Evolutionary conservation across 129 eudicot species (phyloP), one percentile per base, ranked within the genome.

Genomic region (Erigeron canadensis): DNA sequence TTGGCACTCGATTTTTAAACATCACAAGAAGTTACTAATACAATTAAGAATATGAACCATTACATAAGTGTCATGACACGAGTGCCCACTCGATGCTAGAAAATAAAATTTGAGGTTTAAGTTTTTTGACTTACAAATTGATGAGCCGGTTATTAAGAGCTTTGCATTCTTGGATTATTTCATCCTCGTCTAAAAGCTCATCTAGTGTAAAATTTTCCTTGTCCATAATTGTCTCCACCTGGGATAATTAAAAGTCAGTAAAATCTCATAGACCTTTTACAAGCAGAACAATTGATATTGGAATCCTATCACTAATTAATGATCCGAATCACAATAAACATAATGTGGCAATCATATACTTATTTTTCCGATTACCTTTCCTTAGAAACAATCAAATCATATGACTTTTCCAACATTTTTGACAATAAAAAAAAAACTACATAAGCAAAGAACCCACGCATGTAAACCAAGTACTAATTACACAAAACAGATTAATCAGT

Each of bases 131-230:
- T 79, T 80, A 92, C 98, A 83, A 92, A 75, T 84, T 92, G 45
- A 92, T 92, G 80, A 92, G 98, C 41, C 96, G 95, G 48, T 85
- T 83, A 81, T 93, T 93, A 70, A 93, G 87, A 65, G 98, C 95
- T 87, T 93, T 93, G 89, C 98, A 93, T 78, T 93, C 98, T 84
- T 93, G 98, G 43, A 93, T 89, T 75, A 89, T 87, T 76, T 93
- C 98, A 75, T 89, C 96, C 84, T 93, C 98, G 6, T 93, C 98
- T 83, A 93, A 77, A 66, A 91, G 93, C 81, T 91, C 98, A 75
- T 88, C 98, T 67, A 91, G 77, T 18, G 98, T 81, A 54, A 79
- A 87, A 67, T 80, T 93, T 5, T 89, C 96, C 85, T 87, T 93
- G 64, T 93, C 98, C 86, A 93, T 56, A 72, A 93, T 85, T 22